A percentile compares a stretch with the other conserved stretches of the same genome.
Evolutionary conservation across 2,329 filamentous ascomycete genomes (phyloP).

Genomic region (Talaromyces sp.): DNA sequence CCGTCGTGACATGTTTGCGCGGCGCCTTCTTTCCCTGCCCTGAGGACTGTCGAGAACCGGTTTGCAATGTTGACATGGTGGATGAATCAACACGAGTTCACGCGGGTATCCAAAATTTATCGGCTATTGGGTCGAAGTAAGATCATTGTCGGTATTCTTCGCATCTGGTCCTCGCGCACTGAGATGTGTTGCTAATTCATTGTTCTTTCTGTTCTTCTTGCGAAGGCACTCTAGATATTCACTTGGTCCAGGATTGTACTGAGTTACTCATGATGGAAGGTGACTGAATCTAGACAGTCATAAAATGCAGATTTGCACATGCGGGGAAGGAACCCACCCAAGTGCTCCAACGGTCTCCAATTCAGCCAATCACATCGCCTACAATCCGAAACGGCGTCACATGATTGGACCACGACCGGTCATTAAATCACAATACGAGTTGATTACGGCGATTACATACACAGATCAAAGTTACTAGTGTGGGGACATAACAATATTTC

Average conservation of each 20-base stretch:
- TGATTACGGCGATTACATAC: neutral
- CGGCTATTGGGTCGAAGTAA: neutral
- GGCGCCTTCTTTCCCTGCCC: conserved; percentile 34
- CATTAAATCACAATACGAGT: neutral
- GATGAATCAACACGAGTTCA: neutral
- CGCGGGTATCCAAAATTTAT: neutral
- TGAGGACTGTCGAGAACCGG: conserved; percentile 21
- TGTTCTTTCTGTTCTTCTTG: neutral
- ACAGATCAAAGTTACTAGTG: neutral
- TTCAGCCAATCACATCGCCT: neutral
- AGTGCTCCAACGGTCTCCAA: neutral
- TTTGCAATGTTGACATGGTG: conserved; percentile 19
- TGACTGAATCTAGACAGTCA: neutral
- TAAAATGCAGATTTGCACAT: conserved; percentile 14
- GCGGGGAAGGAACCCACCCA: conserved; percentile 7
- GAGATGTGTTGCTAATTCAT: neutral
- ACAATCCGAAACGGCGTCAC: neutral
- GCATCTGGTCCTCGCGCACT: neutral
- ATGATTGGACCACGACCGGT: neutral
- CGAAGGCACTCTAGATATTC: neutral
- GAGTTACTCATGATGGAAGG: neutral
- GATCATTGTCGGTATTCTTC: neutral
- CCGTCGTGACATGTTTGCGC: conserved; percentile 47
- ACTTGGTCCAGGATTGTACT: neutral
- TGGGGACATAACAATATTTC: neutral